These are phyloP conservation scores for Corylus americana DNA, from an alignment of 306 rosid genomes.

Conservation along the genomic window DNA sequence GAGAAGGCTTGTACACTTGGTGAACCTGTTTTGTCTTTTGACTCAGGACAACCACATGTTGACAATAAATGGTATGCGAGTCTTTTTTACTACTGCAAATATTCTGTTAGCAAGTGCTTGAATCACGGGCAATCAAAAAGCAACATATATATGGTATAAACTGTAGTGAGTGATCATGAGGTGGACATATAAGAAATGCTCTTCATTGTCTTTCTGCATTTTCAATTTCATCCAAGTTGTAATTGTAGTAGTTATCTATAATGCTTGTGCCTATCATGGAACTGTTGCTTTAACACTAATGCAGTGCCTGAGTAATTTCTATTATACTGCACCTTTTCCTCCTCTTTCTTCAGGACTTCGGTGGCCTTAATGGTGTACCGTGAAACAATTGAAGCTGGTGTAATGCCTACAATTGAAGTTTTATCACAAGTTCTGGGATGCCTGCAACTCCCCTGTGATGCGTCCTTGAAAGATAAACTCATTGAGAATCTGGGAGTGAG, in stretches of 20 bases:
- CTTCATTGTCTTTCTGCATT: background rate
- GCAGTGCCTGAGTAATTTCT: slow-evolving; percentile 4
- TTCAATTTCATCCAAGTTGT: slow-evolving; percentile 2
- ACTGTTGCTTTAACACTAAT: background rate
- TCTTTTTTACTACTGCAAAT: slow-evolving; percentile 22
- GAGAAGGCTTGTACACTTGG: slow-evolving; percentile 69
- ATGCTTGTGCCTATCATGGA: slow-evolving; percentile 11
- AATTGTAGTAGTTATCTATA: background rate
- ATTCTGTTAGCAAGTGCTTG: slow-evolving; percentile 19
- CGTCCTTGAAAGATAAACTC: slow-evolving; percentile 57
- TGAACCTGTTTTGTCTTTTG: slow-evolving; percentile 59
- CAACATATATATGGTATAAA: background rate
- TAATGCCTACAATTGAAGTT: slow-evolving; percentile 64
- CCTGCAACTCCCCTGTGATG: slow-evolving; percentile 70
- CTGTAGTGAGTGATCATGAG: background rate
- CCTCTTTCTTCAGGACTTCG: slow-evolving; percentile 64
- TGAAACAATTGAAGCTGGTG: slow-evolving; percentile 66
- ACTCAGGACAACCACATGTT: slow-evolving; percentile 54
- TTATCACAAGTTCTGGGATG: slow-evolving; percentile 89
- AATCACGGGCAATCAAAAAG: slow-evolving; percentile 7
- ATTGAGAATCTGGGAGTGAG: slow-evolving; percentile 70
- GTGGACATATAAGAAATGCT: background rate
- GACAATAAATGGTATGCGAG: slow-evolving; percentile 69
- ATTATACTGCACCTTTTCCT: slow-evolving; percentile 6
- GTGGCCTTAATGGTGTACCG: slow-evolving; percentile 84